Conservation (phyloP, 1,139 yeast species). For the Suhomyces yuchorum region DNA sequence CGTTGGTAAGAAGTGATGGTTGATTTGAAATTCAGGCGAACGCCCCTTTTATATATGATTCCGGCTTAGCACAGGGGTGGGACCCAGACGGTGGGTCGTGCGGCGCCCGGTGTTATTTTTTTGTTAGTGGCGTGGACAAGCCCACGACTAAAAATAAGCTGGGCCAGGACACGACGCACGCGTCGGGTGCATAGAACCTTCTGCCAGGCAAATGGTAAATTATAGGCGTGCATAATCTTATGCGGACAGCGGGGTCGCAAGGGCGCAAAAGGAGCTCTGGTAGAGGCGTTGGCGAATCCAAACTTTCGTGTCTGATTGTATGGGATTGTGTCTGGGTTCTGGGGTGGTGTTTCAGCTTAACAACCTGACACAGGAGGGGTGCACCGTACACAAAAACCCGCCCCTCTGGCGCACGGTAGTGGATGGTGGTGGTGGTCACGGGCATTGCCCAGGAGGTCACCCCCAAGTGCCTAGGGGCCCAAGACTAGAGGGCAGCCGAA, state of each 20-base stretch:
- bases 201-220: not conserved
- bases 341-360: not conserved
- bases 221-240: constrained; percentile 1
- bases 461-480: too few species aligned
- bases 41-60: not conserved
- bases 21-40: not conserved
- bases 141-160: constrained; percentile 1
- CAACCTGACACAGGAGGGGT: not conserved
- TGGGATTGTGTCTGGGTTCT: not conserved
- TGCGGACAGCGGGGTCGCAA: not conserved
- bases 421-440: not conserved
- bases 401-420: too few species aligned
- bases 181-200: constrained; percentile 3
- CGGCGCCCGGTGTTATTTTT: not conserved
- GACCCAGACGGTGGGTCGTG: not conserved
- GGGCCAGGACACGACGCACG: not conserved
- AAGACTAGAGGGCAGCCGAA: not conserved
- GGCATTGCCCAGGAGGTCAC: too few species aligned
- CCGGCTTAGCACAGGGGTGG: not conserved
- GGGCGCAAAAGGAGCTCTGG: not conserved
- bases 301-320: not conserved
- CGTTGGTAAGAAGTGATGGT: not conserved
- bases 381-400: too few species aligned
- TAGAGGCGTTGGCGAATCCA: not conserved
- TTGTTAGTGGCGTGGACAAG: constrained; percentile 1